phyloP scores from a whole-genome alignment of 1,284 basidiomycete species.

The Apiotrichum veenhuisii region DNA sequence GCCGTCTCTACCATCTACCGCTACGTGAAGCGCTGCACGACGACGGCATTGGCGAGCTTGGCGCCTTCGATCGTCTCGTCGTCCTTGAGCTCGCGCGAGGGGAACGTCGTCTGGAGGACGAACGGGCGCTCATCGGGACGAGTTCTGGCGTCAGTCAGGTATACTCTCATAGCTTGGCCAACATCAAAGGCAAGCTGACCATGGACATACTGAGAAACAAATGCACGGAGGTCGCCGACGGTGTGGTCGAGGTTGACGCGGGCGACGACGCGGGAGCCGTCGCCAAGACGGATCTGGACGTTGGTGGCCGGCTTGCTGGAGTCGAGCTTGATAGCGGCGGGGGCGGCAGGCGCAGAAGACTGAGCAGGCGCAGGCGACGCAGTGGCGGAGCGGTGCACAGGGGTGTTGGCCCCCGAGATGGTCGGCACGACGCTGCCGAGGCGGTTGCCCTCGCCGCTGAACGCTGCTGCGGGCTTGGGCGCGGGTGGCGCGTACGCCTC shows the following conservation, averaged over 20 bases:
- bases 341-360: constrained; percentile 16
- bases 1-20: neutral
- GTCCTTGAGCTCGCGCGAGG: constrained; percentile 69
- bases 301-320: constrained; percentile 72
- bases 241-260: constrained; percentile 91
- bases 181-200: too few relatives aligned
- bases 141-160: constrained; percentile 55
- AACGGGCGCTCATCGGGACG: constrained; percentile 71
- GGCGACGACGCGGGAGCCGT: constrained; percentile 84
- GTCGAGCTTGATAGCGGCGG: constrained; percentile 46
- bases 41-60: constrained; percentile 72
- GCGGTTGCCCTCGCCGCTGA: constrained; percentile 74
- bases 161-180: too few relatives aligned
- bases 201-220: constrained; percentile 89
- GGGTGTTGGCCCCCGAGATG: constrained; percentile 10
- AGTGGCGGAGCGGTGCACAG: constrained; percentile 22
- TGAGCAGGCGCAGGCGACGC: constrained; percentile 27
- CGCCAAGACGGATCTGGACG: constrained; percentile 84
- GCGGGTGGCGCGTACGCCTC: constrained; percentile 65
- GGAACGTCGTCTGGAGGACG: constrained; percentile 80
- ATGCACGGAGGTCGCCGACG: constrained; percentile 75
- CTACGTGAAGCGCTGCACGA: constrained; percentile 68
- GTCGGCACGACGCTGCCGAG: constrained; percentile 66
- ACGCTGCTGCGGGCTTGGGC: constrained; percentile 53
- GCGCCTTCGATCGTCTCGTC: constrained; percentile 68